Evolutionary conservation across 768 basidiomycete species (phyloP).

Genomic region (Tylopilus sp.): DNA sequence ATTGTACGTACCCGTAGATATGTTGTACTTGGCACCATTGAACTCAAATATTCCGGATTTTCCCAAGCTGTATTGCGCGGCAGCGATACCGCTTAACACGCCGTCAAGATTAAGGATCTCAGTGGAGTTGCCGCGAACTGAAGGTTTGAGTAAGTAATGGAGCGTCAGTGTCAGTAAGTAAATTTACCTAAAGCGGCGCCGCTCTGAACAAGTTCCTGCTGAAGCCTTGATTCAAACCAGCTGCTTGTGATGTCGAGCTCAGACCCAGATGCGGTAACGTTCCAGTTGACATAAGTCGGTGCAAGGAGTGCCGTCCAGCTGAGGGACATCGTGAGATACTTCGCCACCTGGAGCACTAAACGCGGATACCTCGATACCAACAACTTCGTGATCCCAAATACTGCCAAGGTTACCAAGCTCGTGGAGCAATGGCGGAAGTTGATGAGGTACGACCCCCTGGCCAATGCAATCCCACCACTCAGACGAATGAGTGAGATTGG

Average conservation of each 20-base stretch:
- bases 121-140: constrained; percentile 14
- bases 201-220: background rate
- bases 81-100: constrained; percentile 13
- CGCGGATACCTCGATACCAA: constrained; percentile 14
- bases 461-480: constrained; percentile 7
- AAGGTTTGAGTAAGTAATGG: background rate
- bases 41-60: constrained; percentile 10
- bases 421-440: background rate
- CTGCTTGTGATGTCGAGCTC: constrained; percentile 5
- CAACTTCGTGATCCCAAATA: constrained; percentile 11
- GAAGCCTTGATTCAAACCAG: background rate
- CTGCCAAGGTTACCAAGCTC: background rate
- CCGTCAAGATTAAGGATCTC: constrained; percentile 8
- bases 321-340: background rate
- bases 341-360: background rate
- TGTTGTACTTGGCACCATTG: constrained; percentile 17
- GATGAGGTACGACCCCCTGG: background rate
- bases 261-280: background rate
- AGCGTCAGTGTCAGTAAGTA: background rate
- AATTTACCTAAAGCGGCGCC: background rate
- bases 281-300: constrained; percentile 2
- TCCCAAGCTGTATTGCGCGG: constrained; percentile 9
- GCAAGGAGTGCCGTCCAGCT: constrained; percentile 16
- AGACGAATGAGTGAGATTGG: constrained; percentile 13
- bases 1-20: constrained; percentile 14